Percentiles rank a stretch among this genome's conserved stretches.
Conservation (phyloP, 2,329 filamentous ascomycete species). For the Fusarium paranaense region DNA sequence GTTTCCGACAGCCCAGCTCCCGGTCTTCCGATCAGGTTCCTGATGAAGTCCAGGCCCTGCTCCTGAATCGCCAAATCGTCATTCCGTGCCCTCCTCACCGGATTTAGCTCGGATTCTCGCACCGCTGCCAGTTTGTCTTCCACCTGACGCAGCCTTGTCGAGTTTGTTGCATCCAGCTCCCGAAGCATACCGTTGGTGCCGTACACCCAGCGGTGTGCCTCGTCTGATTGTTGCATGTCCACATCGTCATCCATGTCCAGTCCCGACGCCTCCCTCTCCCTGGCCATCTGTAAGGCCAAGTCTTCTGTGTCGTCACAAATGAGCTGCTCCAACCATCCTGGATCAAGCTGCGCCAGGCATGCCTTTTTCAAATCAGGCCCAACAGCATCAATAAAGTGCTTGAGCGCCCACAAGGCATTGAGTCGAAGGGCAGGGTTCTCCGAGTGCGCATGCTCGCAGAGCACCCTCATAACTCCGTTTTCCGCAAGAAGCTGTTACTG, state of each 20-base stretch:
- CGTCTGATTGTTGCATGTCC: conserved; percentile 64
- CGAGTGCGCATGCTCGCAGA: conserved; percentile 88
- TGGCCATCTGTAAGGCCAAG: conserved; percentile 57
- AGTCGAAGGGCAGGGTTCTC: conserved; percentile 81
- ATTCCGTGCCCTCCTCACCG: conserved; percentile 74
- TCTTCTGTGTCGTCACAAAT: conserved; percentile 75
- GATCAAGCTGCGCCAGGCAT: conserved; percentile 80
- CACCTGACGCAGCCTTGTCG: conserved; percentile 60
- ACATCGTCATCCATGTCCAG: conserved; percentile 68
- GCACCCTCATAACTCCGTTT: conserved; percentile 77
- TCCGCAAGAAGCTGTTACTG: conserved; percentile 74
- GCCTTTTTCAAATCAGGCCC: conserved; percentile 79
- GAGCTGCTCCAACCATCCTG: conserved; percentile 83
- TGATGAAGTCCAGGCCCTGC: conserved; percentile 88
- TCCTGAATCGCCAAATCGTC: conserved; percentile 91
- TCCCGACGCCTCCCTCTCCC: conserved; percentile 39
- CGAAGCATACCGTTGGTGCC: conserved; percentile 47
- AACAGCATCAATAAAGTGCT: conserved; percentile 84
- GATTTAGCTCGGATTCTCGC: conserved; percentile 76
- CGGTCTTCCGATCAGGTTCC: conserved; percentile 83
- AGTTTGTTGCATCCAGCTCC: conserved; percentile 51
- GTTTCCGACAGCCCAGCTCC: conserved; percentile 61
- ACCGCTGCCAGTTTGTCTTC: conserved; percentile 63
- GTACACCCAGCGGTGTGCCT: conserved; percentile 54
- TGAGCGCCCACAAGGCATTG: conserved; percentile 92